A percentile compares a stretch with the other conserved stretches of the same genome.
phyloP scores from a whole-genome alignment of 2,329 filamentous ascomycete species.

The Botrytis deweyae region DNA sequence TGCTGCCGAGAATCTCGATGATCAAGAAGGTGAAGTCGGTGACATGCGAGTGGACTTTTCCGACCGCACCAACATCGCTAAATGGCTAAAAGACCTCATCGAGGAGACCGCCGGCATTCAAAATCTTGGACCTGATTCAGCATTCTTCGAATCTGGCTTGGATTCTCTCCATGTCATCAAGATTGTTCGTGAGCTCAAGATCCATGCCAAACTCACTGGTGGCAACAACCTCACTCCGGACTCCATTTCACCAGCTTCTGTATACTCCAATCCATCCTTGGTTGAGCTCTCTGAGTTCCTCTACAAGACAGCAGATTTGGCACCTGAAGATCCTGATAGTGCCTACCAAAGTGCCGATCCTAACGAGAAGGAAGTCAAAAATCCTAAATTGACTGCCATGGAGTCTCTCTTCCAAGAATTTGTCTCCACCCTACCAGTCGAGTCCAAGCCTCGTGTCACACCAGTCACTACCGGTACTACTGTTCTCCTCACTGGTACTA shows the following conservation, averaged over 20 bases:
- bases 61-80: slow-evolving; percentile 18
- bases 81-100: slow-evolving; percentile 19
- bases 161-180: slow-evolving; percentile 27
- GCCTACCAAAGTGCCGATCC: slow-evolving; percentile 22
- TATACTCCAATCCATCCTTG: slow-evolving; percentile 24
- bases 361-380: slow-evolving; percentile 2
- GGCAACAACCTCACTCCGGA: slow-evolving; percentile 20
- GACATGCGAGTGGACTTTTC: slow-evolving; percentile 22
- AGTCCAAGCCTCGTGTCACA: slow-evolving; percentile 1
- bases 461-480: slow-evolving; percentile 15
- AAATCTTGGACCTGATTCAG: slow-evolving; percentile 17
- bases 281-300: slow-evolving; percentile 21
- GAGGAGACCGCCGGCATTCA: slow-evolving; percentile 21
- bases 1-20: slow-evolving; percentile 26
- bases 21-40: slow-evolving; percentile 8
- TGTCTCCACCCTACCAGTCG: slow-evolving; percentile 19
- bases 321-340: slow-evolving; percentile 17
- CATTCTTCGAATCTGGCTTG: slow-evolving; percentile 26
- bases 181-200: slow-evolving; percentile 23
- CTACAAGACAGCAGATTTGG: slow-evolving; percentile 20
- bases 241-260: slow-evolving; percentile 12
- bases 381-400: slow-evolving; percentile 20
- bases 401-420: slow-evolving; percentile 23
- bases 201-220: slow-evolving; percentile 22
- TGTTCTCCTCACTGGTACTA: slow-evolving; percentile 48